These are phyloP conservation scores for Tuber aestivum DNA, from an alignment of 495 filamentous ascomycete species.

Conservation along the genomic window DNA sequence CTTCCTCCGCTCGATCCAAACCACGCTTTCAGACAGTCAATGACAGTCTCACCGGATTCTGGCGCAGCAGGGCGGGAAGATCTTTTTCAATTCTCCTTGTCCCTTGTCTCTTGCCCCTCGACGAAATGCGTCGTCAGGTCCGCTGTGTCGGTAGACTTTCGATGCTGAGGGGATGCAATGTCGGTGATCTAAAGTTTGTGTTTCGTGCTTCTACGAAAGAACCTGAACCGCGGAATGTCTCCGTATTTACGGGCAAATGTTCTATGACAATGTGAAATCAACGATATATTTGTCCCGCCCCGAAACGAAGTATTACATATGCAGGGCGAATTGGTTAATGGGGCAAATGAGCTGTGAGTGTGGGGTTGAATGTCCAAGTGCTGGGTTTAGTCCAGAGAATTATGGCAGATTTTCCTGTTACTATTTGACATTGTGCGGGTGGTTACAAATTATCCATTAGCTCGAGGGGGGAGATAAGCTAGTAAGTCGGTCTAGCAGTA, in stretches of 20 bases:
- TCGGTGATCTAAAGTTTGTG: not conserved
- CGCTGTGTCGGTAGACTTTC: no score
- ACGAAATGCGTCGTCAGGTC: not conserved
- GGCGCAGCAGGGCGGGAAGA: slow-evolving; percentile 41
- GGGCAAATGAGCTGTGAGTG: not conserved
- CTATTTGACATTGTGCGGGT: not conserved
- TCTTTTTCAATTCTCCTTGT: slow-evolving; percentile 49
- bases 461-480: not conserved
- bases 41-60: not conserved
- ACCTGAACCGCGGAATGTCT: not conserved
- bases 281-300: not conserved
- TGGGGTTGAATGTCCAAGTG: not conserved
- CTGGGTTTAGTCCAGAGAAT: not conserved
- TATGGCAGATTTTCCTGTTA: not conserved
- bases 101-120: slow-evolving; percentile 44
- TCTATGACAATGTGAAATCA: no score
- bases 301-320: slow-evolving; percentile 43
- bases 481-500: not conserved
- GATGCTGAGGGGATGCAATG: no score
- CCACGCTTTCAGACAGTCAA: not conserved
- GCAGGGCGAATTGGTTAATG: not conserved
- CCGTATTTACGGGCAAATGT: no score
- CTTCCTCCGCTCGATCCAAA: not conserved
- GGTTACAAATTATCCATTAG: not conserved
- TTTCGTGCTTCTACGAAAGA: not conserved